Evolutionary conservation across 805 yeast genomes (phyloP).

Genomic region (Metschnikowia matae): DNA sequence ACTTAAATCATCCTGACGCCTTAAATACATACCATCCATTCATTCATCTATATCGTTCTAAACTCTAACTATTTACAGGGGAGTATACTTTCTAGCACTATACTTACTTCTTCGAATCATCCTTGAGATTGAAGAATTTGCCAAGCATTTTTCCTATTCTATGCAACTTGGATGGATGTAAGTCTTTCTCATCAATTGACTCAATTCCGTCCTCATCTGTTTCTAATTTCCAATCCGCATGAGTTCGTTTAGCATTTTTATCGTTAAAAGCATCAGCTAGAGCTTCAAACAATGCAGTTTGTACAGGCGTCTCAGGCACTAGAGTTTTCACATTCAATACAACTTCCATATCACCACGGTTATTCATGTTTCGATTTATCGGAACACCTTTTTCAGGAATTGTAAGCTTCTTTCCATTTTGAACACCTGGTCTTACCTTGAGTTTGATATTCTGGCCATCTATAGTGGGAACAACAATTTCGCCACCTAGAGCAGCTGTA

Average conservation of each 20-base stretch:
- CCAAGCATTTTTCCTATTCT: constrained; percentile 57
- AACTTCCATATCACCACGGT: constrained; percentile 80
- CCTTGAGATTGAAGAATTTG: constrained; percentile 49
- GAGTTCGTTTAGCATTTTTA: constrained; percentile 66
- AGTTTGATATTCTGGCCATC: constrained; percentile 73
- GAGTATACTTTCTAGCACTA: not conserved
- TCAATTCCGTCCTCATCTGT: constrained; percentile 23
- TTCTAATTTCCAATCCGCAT: constrained; percentile 38
- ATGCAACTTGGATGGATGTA: constrained; percentile 50
- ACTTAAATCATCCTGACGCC: not conserved
- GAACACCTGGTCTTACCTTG: constrained; percentile 82
- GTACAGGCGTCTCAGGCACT: constrained; percentile 77
- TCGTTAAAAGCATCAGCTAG: constrained; percentile 90
- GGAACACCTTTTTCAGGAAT: constrained; percentile 91
- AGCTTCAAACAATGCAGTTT: constrained; percentile 86
- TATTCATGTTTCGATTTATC: constrained; percentile 42
- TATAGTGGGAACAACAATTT: constrained; percentile 83
- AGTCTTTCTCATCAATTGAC: constrained; percentile 30
- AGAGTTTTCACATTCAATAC: constrained; percentile 65
- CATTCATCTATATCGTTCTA: not conserved
- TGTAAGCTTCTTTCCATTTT: constrained; percentile 64
- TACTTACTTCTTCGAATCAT: constrained; percentile 15
- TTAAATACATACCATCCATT: too few relatives aligned
- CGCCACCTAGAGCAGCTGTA: constrained; percentile 95
- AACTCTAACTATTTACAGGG: not conserved